Base-by-base conservation (phyloP, 2,329 filamentous ascomycete species). In the Penicillium sp. region DNA sequence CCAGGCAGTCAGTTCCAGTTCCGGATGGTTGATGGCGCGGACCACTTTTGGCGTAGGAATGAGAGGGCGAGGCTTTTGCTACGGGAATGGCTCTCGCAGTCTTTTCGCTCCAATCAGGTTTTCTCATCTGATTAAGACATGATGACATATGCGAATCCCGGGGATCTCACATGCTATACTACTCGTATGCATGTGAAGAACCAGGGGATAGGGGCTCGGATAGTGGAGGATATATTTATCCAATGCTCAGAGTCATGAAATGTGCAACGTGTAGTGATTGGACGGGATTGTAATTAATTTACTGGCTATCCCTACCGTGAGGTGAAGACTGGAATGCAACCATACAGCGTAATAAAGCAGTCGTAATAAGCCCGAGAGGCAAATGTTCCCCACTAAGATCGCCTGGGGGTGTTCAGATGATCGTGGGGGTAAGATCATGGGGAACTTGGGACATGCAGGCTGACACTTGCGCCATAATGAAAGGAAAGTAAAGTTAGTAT, bases 11-110 rank as follows among this genome's bases (percentile, higher is more conserved):
- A 58, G 47, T 86, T 87, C 54, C 67, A 63, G 5, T 75, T 72
- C 13, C 66, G 73, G 2, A 82, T 85, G 59, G 74, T 87, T 22
- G 60, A 71, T 13, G 76, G 76, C 0, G 85, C 83, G 0, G 84
- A 84, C 0, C 85, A 88, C 65, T 88, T 88, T 60, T 89, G 86
- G 85, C 67, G 77, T 9, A 84, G 87, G 59, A 71, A 78, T 43
- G 79, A 79, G 8, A 81, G 70, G 62, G 68, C 81, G 49, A 72
- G 76, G 59, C 57, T 57, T 22, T 67, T 67, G 2, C 60, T 82
- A 49, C 70, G 65, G 50, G 61, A 67, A 18, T 82, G 79, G 79
- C 63, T 75, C 40, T 43, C 53, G 52, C 58, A 56, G 47, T 57
- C 60, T 38, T 42, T 36, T 36, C 13, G 31, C 43, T 61, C 44